Conservation (phyloP, 2,329 filamentous ascomycete genomes). For the Exophiala sideris region DNA sequence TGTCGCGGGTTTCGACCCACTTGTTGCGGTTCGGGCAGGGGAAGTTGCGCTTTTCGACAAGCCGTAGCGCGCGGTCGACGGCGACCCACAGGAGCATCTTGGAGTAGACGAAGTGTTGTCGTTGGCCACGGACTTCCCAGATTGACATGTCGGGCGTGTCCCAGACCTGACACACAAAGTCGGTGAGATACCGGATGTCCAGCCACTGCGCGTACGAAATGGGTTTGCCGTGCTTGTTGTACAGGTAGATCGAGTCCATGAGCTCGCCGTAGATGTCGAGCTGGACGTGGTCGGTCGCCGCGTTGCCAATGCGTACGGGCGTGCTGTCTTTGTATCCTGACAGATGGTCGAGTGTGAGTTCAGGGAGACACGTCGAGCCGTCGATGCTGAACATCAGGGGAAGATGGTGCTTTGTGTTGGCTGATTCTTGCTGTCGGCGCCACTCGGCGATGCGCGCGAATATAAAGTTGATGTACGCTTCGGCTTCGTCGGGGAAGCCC, state of each 20-base stretch:
- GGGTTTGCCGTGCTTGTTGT: slow-evolving; percentile 76
- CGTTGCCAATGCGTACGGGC: slow-evolving; percentile 74
- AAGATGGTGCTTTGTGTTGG: slow-evolving; percentile 39
- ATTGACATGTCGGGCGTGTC: slow-evolving; percentile 74
- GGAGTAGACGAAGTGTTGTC: slow-evolving; percentile 77
- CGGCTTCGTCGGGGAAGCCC: slow-evolving; percentile 71
- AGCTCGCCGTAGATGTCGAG: slow-evolving; percentile 78
- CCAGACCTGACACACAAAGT: slow-evolving; percentile 68
- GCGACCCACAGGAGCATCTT: slow-evolving; percentile 83
- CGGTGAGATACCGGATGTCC: slow-evolving; percentile 63
- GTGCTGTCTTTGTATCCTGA: slow-evolving; percentile 68
- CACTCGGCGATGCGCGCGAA: slow-evolving; percentile 65
- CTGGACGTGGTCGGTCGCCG: slow-evolving; percentile 71
- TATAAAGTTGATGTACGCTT: slow-evolving; percentile 76
- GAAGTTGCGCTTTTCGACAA: slow-evolving; percentile 71
- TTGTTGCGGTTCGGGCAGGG: slow-evolving; percentile 66
- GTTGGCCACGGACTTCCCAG: slow-evolving; percentile 73
- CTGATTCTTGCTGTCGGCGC: slow-evolving; percentile 54
- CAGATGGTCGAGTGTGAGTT: slow-evolving; percentile 65
- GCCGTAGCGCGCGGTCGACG: slow-evolving; percentile 69
- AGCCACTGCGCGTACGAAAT: slow-evolving; percentile 75
- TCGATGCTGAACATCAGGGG: slow-evolving; percentile 81
- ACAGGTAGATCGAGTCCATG: slow-evolving; percentile 73
- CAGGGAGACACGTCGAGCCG: slow-evolving; percentile 70
- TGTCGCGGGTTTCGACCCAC: slow-evolving; percentile 66